Percentiles rank a stretch among this genome's conserved stretches.
These are phyloP conservation scores for Stachybotrys elegans DNA, from an alignment of 2,329 filamentous ascomycete species.

Conservation along the genomic window DNA sequence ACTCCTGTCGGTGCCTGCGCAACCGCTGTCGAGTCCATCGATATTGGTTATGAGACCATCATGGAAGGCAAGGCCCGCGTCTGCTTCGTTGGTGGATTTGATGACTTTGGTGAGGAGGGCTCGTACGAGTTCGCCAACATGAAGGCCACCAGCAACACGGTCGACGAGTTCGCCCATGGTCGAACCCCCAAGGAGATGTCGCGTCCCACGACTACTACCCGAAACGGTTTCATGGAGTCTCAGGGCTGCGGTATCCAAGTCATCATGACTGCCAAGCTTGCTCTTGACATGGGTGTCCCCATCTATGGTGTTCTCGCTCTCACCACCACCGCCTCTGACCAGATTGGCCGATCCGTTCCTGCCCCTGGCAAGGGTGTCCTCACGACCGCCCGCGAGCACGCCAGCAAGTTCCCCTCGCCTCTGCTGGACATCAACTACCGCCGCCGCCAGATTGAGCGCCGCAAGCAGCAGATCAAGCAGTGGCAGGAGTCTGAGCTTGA, in stretches of 20 bases:
- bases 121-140: slow-evolving; percentile 99
- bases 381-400: slow-evolving; percentile 86
- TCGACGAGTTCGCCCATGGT: slow-evolving; percentile 92
- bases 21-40: slow-evolving; percentile 93
- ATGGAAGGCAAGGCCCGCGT: slow-evolving; percentile 96
- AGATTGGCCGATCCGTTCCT: slow-evolving; percentile 96
- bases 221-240: slow-evolving; percentile 99
- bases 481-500: slow-evolving; percentile 95
- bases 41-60: slow-evolving; percentile 98
- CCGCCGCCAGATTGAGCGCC: slow-evolving; percentile 87
- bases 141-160: slow-evolving; percentile 97
- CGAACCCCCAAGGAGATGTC: slow-evolving; percentile 98
- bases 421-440: slow-evolving; percentile 97
- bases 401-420: slow-evolving; percentile 89
- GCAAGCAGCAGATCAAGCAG: slow-evolving; percentile 89
- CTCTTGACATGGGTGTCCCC: slow-evolving; percentile 96
- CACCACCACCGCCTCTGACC: slow-evolving; percentile 95
- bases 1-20: slow-evolving; percentile 97
- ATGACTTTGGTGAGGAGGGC: slow-evolving; percentile 98
- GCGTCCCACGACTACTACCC: slow-evolving; percentile 89
- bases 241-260: slow-evolving; percentile 98
- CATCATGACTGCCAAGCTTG: slow-evolving; percentile 95
- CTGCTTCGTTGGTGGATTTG: slow-evolving; percentile 97
- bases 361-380: slow-evolving; percentile 95
- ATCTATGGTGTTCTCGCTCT: slow-evolving; percentile 93